Conservation (phyloP, 352 stramenopile species). For the Phytophthora parvispora region DNA sequence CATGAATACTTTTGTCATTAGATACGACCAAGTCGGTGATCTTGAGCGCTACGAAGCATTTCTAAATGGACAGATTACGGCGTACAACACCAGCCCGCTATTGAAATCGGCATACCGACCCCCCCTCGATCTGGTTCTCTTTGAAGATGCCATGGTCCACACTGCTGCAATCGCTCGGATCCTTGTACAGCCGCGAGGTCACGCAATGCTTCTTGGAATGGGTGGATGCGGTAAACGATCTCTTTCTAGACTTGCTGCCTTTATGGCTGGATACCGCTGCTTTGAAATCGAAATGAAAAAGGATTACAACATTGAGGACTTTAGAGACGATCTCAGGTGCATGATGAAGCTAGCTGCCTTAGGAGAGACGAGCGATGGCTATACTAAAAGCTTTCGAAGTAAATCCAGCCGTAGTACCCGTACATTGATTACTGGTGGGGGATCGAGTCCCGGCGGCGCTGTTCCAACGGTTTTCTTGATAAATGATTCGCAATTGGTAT, state of each 20-base stretch:
- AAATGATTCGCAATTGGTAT: slow-evolving; percentile 87
- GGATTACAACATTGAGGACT: slow-evolving; percentile 86
- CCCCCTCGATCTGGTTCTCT: slow-evolving; percentile 77
- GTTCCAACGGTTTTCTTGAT: slow-evolving; percentile 80
- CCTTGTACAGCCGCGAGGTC: slow-evolving; percentile 86
- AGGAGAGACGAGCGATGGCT: slow-evolving; percentile 22
- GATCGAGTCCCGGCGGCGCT: not conserved
- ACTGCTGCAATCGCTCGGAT: slow-evolving; percentile 88
- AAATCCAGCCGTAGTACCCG: slow-evolving; percentile 8
- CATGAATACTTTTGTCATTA: slow-evolving; percentile 1
- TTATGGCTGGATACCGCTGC: slow-evolving; percentile 75
- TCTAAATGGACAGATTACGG: slow-evolving; percentile 55
- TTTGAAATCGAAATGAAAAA: slow-evolving; percentile 91
- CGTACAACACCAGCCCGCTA: slow-evolving; percentile 48
- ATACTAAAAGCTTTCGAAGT: not conserved
- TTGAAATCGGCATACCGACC: not conserved
- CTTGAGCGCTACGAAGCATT: slow-evolving; percentile 67
- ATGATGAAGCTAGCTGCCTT: slow-evolving; percentile 61
- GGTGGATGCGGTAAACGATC: slow-evolving; percentile 89
- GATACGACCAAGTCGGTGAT: slow-evolving; percentile 80
- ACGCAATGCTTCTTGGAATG: slow-evolving; percentile 91
- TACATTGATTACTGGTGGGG: not conserved
- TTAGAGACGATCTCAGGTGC: slow-evolving; percentile 89
- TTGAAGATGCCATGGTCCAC: slow-evolving; percentile 88
- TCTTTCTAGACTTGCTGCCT: slow-evolving; percentile 80